A percentile compares a stretch with the other conserved stretches of the same genome.
Evolutionary conservation across 2,329 filamentous ascomycete species (phyloP).

Genomic region (Coniella lustricola): DNA sequence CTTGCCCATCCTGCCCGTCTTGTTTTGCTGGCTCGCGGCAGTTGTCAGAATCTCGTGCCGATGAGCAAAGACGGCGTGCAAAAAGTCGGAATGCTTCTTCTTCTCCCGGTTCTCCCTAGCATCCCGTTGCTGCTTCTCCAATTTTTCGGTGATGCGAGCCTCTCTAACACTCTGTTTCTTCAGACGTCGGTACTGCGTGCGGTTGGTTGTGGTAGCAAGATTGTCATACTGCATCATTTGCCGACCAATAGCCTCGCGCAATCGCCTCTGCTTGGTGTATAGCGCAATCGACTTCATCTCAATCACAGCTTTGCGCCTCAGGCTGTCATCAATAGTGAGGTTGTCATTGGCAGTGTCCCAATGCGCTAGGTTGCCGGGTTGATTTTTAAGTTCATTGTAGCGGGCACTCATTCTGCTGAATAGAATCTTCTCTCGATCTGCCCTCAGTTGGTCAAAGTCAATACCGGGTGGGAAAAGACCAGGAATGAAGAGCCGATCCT

Average conservation of each 20-base stretch:
- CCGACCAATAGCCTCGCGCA: conserved; percentile 80
- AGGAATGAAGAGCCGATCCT: conserved; percentile 73
- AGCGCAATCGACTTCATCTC: conserved; percentile 88
- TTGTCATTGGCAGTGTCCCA: conserved; percentile 71
- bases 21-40: conserved; percentile 60
- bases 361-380: conserved; percentile 78
- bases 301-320: conserved; percentile 86
- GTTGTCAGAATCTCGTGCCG: conserved; percentile 67
- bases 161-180: conserved; percentile 97
- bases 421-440: conserved; percentile 79
- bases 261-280: conserved; percentile 78
- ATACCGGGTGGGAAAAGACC: conserved; percentile 84
- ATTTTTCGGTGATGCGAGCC: conserved; percentile 94
- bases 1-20: conserved; percentile 78
- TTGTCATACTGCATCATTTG: conserved; percentile 96
- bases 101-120: conserved; percentile 93
- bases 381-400: conserved; percentile 73
- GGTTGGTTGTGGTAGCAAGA: conserved; percentile 93
- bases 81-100: conserved; percentile 91
- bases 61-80: conserved; percentile 79
- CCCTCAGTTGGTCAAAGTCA: conserved; percentile 76
- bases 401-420: conserved; percentile 86
- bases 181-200: conserved; percentile 80
- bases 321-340: conserved; percentile 65
- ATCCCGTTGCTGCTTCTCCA: conserved; percentile 97